Evolutionary conservation across 2,329 filamentous ascomycete species (phyloP).

Genomic region (Hymenotorrendiella dingleyae): DNA sequence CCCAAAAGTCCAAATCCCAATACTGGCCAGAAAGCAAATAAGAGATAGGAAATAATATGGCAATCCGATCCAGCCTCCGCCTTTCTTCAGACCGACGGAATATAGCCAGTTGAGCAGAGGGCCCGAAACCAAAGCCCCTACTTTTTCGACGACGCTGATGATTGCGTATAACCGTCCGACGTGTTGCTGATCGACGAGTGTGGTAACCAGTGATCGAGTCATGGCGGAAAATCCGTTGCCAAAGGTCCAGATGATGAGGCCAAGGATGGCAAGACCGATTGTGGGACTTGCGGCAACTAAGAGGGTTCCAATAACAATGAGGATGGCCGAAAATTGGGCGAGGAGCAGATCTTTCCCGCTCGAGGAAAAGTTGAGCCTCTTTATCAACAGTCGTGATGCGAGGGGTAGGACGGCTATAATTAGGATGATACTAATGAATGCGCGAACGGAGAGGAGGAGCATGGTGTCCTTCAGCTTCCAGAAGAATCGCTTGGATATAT

Average conservation of each 20-base stretch:
- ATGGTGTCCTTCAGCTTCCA: slow-evolving; percentile 21
- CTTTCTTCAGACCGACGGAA: slow-evolving; percentile 22
- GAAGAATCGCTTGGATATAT: slow-evolving; percentile 25
- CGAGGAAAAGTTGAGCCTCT: slow-evolving; percentile 12
- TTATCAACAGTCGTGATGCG: slow-evolving; percentile 19
- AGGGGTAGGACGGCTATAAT: slow-evolving; percentile 21
- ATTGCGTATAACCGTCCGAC: slow-evolving; percentile 24
- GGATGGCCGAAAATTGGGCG: slow-evolving; percentile 16
- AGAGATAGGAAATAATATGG: slow-evolving; percentile 21
- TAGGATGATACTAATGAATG: slow-evolving; percentile 23
- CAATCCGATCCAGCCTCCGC: slow-evolving; percentile 22
- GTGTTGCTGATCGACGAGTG: slow-evolving; percentile 23
- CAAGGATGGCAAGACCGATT: slow-evolving; percentile 18
- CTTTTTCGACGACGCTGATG: slow-evolving; percentile 23
- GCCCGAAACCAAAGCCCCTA: slow-evolving; percentile 19
- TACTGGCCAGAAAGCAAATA: slow-evolving; percentile 11
- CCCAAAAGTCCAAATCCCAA: slow-evolving; percentile 19
- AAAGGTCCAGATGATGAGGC: slow-evolving; percentile 21
- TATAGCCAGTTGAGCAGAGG: slow-evolving; percentile 22
- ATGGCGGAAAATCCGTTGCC: slow-evolving; percentile 22
- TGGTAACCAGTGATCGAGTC: slow-evolving; percentile 21
- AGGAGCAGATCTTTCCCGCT: slow-evolving; percentile 24
- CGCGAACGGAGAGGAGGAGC: slow-evolving; percentile 25
- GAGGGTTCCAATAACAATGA: slow-evolving; percentile 18
- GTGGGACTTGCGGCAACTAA: slow-evolving; percentile 20